Conservation (phyloP, 345 rosid genomes). For the Lumnitzera racemosa region DNA sequence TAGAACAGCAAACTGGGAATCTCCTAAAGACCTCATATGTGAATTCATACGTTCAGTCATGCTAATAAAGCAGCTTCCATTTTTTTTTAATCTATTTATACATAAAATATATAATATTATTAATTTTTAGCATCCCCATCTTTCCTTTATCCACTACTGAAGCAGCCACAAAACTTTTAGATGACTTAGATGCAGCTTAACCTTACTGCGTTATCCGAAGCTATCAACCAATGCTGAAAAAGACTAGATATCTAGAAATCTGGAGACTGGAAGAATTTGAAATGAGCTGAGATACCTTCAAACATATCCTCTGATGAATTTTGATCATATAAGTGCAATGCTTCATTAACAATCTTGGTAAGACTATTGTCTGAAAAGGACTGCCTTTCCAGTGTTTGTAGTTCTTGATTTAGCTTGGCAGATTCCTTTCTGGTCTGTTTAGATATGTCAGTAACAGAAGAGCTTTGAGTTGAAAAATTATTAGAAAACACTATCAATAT, state of each 20-base stretch:
- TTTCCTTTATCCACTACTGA: too few species aligned
- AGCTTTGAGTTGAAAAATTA: not conserved
- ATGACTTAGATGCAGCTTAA: too few species aligned
- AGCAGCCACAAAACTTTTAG: too few species aligned
- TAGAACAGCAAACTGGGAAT: too few species aligned
- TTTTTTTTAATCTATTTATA: too few species aligned
- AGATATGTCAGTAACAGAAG: not conserved
- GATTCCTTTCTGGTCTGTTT: conserved; percentile 56
- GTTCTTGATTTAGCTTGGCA: conserved; percentile 47
- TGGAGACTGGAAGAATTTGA: not conserved
- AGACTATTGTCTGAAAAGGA: conserved; percentile 35
- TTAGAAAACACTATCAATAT: not conserved
- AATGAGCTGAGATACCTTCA: conserved; percentile 41
- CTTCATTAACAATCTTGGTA: conserved; percentile 45
- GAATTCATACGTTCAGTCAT: too few species aligned
- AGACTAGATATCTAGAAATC: not conserved
- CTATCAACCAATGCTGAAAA: too few species aligned
- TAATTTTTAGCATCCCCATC: too few species aligned
- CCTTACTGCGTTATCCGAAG: not conserved
- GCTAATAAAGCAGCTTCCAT: too few species aligned
- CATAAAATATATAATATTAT: too few species aligned
- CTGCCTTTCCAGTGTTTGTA: conserved; percentile 47
- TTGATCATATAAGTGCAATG: conserved; percentile 38
- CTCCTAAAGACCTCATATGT: too few species aligned
- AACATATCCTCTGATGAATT: conserved; percentile 36